These are phyloP conservation scores for Candida koratica DNA, from an alignment of 805 yeast species.

Conservation along the genomic window DNA sequence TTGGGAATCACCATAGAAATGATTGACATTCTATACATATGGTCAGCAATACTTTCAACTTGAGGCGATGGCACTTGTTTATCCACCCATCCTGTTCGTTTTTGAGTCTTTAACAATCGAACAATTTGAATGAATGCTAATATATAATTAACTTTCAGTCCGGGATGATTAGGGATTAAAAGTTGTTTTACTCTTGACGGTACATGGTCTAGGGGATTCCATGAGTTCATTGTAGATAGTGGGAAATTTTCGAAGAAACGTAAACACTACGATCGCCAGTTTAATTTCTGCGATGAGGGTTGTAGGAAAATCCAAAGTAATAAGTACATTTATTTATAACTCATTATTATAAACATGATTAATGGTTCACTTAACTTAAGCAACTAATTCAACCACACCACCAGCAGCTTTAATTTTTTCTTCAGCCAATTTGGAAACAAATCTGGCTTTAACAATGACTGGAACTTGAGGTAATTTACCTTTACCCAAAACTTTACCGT, in stretches of 20 bases:
- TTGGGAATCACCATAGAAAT: constrained; percentile 66
- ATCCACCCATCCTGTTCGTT: constrained; percentile 93
- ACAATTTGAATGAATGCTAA: constrained; percentile 62
- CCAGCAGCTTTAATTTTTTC: constrained; percentile 99
- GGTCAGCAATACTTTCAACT: constrained; percentile 82
- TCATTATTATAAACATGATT: constrained; percentile 10
- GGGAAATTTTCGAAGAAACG: constrained; percentile 2
- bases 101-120: constrained; percentile 68
- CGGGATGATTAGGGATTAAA: constrained; percentile 26
- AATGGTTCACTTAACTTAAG: constrained; percentile 48
- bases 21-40: constrained; percentile 91
- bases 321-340: constrained; percentile 11
- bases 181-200: constrained; percentile 43
- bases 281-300: constrained; percentile 4
- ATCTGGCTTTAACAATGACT: constrained; percentile 99
- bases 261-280: constrained; percentile 15
- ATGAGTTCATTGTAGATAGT: constrained; percentile 19
- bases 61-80: constrained; percentile 44
- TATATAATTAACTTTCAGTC: constrained; percentile 43
- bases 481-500: constrained; percentile 99
- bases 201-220: constrained; percentile 55
- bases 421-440: constrained; percentile 98
- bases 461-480: constrained; percentile 98
- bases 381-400: constrained; percentile 99
- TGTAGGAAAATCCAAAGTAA: neutral